Evolutionary conservation across 2,329 filamentous ascomycete species (phyloP).

Genomic region (Aspergillus sp.): DNA sequence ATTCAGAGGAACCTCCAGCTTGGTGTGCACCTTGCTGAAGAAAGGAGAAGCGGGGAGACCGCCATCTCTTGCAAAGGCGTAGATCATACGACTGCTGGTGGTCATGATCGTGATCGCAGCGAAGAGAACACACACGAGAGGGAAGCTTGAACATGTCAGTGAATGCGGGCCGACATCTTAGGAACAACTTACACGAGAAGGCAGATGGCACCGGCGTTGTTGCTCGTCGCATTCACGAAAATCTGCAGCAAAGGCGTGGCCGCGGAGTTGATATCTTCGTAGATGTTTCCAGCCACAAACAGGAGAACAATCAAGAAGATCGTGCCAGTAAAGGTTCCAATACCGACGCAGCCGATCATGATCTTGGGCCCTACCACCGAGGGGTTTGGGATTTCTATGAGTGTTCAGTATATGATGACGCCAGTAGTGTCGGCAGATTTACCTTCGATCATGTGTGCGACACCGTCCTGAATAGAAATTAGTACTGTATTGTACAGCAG

Average conservation of each 20-base stretch:
- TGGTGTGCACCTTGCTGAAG: constrained; percentile 64
- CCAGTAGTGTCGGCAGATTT: not conserved
- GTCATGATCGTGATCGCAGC: constrained; percentile 39
- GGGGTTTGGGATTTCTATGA: constrained; percentile 45
- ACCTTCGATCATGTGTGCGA: constrained; percentile 57
- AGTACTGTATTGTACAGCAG: not conserved
- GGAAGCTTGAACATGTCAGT: constrained; percentile 27
- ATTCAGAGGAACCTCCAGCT: constrained; percentile 66
- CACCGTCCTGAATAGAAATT: constrained; percentile 34
- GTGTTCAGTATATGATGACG: constrained; percentile 8
- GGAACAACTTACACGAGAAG: constrained; percentile 56
- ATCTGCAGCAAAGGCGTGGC: constrained; percentile 65
- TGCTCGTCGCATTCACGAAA: constrained; percentile 63
- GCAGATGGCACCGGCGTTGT: constrained; percentile 62
- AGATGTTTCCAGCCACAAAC: constrained; percentile 63
- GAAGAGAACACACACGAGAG: constrained; percentile 35
- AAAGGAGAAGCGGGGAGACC: constrained; percentile 64
- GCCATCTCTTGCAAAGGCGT: constrained; percentile 56
- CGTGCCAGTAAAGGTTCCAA: constrained; percentile 64
- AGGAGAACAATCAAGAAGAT: constrained; percentile 65
- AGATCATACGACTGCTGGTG: constrained; percentile 40
- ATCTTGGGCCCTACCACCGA: constrained; percentile 63
- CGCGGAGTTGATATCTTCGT: constrained; percentile 56
- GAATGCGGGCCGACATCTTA: not conserved
- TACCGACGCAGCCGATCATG: constrained; percentile 66